Evolutionary conservation across 345 rosid species (phyloP).

Genomic region (Turnera subulata): DNA sequence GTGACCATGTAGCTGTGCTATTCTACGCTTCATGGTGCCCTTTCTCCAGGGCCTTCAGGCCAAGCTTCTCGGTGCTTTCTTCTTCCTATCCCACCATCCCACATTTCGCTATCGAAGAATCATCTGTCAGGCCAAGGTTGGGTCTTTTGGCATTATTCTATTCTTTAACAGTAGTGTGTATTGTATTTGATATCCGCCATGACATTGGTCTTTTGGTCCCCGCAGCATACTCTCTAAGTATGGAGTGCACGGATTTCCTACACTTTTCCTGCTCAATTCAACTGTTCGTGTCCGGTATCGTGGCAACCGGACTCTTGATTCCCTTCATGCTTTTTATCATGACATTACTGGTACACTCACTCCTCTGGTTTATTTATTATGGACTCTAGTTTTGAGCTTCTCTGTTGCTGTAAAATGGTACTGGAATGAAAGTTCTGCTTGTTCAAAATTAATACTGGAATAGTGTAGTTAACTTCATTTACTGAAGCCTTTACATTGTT

Average conservation of each 20-base stretch:
- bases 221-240: constrained; percentile 87
- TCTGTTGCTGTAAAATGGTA: not conserved
- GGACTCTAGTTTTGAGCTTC: not conserved
- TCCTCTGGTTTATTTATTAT: constrained; percentile 1
- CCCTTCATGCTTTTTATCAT: constrained; percentile 65
- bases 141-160: not conserved
- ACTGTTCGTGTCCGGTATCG: constrained; percentile 59
- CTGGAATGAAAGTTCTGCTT: not conserved
- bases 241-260: constrained; percentile 95
- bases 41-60: constrained; percentile 72
- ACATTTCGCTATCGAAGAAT: constrained; percentile 81
- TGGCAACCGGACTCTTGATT: constrained; percentile 66
- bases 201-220: constrained; percentile 15
- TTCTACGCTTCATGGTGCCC: constrained; percentile 98
- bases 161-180: not conserved
- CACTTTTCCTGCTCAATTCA: constrained; percentile 76
- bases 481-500: no score
- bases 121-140: constrained; percentile 81
- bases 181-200: constrained; percentile 3
- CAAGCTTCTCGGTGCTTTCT: constrained; percentile 60
- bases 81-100: constrained; percentile 60
- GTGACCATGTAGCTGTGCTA: constrained; percentile 70
- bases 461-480: no score
- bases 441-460: no score
- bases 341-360: constrained; percentile 58